Conservation (phyloP, 495 filamentous ascomycete species). For the Penicillium herquei region DNA sequence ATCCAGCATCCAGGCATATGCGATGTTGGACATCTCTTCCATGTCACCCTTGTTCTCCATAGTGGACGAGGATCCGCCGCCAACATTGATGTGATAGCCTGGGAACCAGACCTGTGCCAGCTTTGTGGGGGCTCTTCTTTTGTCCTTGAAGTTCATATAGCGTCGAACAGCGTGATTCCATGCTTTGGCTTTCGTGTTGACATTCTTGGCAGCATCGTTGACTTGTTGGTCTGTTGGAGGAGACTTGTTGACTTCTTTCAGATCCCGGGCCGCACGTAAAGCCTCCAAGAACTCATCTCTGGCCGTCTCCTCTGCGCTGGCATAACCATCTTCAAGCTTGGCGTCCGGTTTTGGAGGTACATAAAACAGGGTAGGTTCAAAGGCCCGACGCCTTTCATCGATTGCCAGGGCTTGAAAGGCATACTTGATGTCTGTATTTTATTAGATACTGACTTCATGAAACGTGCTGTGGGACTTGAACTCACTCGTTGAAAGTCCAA, state of each 20-base stretch:
- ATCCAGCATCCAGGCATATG: slow-evolving; percentile 12
- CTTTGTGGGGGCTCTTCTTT: slow-evolving; percentile 1
- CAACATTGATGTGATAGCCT: slow-evolving; percentile 10
- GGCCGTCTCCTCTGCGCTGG: slow-evolving; percentile 2
- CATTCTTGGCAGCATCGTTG: slow-evolving; percentile 7
- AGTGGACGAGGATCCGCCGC: slow-evolving; percentile 4
- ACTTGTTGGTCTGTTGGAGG: slow-evolving; percentile 7
- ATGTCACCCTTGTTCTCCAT: slow-evolving; percentile 9
- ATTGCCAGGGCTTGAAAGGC: slow-evolving; percentile 61
- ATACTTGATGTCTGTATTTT: slow-evolving; percentile 43
- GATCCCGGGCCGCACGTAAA: not conserved
- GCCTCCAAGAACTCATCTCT: not conserved
- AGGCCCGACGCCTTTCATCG: slow-evolving; percentile 54
- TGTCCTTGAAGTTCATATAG: slow-evolving; percentile 7
- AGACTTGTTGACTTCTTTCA: slow-evolving; percentile 5
- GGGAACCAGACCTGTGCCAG: slow-evolving; percentile 14
- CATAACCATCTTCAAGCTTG: slow-evolving; percentile 6
- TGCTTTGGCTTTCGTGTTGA: slow-evolving; percentile 4
- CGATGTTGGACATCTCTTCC: slow-evolving; percentile 15
- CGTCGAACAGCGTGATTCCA: slow-evolving; percentile 8
- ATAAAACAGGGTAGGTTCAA: slow-evolving; percentile 56
- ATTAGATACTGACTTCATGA: not conserved
- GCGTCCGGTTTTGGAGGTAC: slow-evolving; percentile 21
- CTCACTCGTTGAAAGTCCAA: slow-evolving; percentile 20
- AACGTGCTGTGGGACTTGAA: not conserved